Evolutionary conservation across 305 asterid genomes (phyloP), one percentile per base, ranked within the genome.

Genomic region (Fraxinus paxiana): DNA sequence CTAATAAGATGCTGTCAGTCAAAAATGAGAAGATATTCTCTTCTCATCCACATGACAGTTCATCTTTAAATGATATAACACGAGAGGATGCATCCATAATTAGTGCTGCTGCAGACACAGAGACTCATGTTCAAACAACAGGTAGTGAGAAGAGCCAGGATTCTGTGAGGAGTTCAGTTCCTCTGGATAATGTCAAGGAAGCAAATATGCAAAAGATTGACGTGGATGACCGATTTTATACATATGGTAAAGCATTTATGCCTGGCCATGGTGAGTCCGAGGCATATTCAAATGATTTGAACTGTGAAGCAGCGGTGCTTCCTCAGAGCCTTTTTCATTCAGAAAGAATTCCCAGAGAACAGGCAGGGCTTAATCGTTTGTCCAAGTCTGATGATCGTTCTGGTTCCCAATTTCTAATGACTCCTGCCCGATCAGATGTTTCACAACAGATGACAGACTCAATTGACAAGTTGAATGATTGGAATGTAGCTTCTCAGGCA

Each of bases 301-400:
- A 82, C 88, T 83, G 83, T 43, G 97, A 91, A 84, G 84, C 88
- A 71, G 88, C 84, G 75, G 67, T 87, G 81, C 88, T 81, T 84
- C 90, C 98, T 83, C 98, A 87, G 73, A 89, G 91, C 63, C 33
- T 82, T 71, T 95, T 91, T 80, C 92, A 80, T 73, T 95, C 98
- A 41, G 98, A 92, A 86, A 81, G 95, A 78, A 81, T 91, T 67
- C 98, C 85, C 48, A 84, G 97, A 70, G 97, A 91, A 63, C 97
- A 87, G 81, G 82, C 92, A 81, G 95, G 90, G 79, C 86, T 88
- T 54, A 89, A 80, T 86, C 94, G 97, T 75, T 87, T 87, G 86
- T 90, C 91, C 80, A 95, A 90, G 83, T 95, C 98, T 75, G 92
- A 93, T 77, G 97, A 95, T 88, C 90, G 92, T 80, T 81, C 78